Percentiles rank a stretch among this genome's conserved stretches.
These are phyloP conservation scores for Dendrostoma leiphaemia DNA, from an alignment of 2,329 filamentous ascomycete genomes.

Conservation along the genomic window DNA sequence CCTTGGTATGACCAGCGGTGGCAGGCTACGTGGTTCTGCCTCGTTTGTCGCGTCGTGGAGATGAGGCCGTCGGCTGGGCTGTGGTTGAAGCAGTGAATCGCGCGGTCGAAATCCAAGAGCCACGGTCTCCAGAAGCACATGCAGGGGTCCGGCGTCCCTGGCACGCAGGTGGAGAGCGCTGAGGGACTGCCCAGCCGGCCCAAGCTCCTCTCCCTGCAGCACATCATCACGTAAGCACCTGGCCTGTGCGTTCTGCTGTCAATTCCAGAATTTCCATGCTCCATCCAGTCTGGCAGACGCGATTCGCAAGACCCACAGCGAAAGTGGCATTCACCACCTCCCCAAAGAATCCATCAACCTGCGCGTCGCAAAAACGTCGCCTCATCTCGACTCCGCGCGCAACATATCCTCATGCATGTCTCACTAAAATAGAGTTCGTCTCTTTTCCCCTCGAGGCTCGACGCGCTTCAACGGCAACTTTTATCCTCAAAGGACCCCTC, in stretches of 20 bases:
- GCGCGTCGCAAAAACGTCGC: not conserved
- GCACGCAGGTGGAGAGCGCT: not conserved
- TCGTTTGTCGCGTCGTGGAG: not conserved
- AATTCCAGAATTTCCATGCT: not conserved
- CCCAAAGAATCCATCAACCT: not conserved
- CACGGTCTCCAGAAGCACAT: slow-evolving; percentile 2
- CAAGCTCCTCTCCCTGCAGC: not conserved
- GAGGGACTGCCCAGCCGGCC: not conserved
- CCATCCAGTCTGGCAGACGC: not conserved
- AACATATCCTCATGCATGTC: not conserved
- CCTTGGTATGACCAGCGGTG: not conserved
- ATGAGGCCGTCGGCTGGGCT: not conserved
- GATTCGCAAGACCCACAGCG: not conserved
- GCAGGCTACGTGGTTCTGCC: not conserved
- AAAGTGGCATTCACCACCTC: not conserved
- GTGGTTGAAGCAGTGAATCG: too few relatives aligned
- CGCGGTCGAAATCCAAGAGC: not conserved
- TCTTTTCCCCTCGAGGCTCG: not conserved
- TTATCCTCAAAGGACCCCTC: slow-evolving; percentile 5
- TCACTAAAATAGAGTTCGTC: not conserved
- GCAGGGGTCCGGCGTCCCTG: not conserved
- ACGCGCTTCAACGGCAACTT: not conserved
- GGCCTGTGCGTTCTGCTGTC: not conserved
- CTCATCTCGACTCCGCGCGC: not conserved
- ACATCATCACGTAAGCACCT: not conserved